phyloP scores from a whole-genome alignment of 2,329 filamentous ascomycete genomes.

The Didymellaceae sp. region DNA sequence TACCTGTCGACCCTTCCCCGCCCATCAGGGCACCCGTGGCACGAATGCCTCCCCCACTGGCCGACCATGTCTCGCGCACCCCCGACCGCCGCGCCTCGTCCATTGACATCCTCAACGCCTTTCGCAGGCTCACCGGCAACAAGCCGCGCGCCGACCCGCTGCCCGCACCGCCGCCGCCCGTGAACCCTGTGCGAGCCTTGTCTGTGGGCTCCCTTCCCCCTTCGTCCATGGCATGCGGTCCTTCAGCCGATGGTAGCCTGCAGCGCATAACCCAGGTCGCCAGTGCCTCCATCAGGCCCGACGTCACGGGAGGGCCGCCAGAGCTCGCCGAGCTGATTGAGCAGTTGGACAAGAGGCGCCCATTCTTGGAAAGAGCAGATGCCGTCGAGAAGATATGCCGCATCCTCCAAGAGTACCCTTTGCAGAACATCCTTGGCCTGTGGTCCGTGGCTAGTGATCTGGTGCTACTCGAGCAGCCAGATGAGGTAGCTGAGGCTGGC shows the following conservation, averaged over 20 bases:
- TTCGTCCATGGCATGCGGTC: conserved; percentile 31
- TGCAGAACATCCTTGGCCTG: conserved; percentile 46
- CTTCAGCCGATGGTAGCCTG: conserved; percentile 36
- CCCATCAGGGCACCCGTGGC: conserved; percentile 17
- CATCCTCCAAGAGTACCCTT: conserved; percentile 44
- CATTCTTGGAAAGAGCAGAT: conserved; percentile 37
- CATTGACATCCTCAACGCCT: conserved; percentile 47
- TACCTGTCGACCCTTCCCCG: neutral
- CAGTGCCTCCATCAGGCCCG: conserved; percentile 24
- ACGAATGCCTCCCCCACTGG: conserved; percentile 47
- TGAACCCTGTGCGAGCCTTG: conserved; percentile 39
- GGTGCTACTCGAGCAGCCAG: conserved; percentile 42
- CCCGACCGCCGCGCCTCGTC: conserved; percentile 49
- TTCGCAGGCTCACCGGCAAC: conserved; percentile 45
- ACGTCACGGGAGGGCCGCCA: conserved; percentile 45
- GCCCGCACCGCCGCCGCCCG: conserved; percentile 37
- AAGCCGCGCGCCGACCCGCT: conserved; percentile 46
- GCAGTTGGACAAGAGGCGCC: conserved; percentile 36
- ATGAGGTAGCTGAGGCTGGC: conserved; percentile 42
- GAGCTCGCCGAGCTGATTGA: conserved; percentile 42
- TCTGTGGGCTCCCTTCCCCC: conserved; percentile 33
- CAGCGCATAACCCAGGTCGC: conserved; percentile 35
- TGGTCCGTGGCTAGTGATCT: conserved; percentile 49
- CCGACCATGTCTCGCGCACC: conserved; percentile 45
- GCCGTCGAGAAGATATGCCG: conserved; percentile 44